phyloP scores from a whole-genome alignment of 768 basidiomycete genomes.

The Hydnomerulius pinastri region DNA sequence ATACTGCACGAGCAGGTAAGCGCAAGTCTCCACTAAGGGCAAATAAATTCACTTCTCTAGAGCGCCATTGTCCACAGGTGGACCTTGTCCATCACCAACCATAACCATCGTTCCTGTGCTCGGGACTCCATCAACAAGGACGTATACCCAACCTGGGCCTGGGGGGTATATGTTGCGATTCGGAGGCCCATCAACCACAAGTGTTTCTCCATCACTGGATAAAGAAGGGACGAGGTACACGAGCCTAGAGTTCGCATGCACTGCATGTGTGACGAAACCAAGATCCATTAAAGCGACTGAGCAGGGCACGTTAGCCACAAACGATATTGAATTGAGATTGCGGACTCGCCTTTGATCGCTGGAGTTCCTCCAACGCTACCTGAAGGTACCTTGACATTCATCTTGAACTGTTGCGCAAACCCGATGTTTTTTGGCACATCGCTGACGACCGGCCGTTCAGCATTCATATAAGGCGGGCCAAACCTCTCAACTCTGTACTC shows the following conservation, averaged over 20 bases:
- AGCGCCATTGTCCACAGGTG: constrained; percentile 57
- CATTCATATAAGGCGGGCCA: constrained; percentile 76
- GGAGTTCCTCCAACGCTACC: constrained; percentile 34
- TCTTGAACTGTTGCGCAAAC: constrained; percentile 47
- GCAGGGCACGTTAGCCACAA: constrained; percentile 8
- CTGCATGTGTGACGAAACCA: constrained; percentile 78
- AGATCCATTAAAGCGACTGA: constrained; percentile 78
- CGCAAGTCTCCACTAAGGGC: neutral
- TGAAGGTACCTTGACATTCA: constrained; percentile 46
- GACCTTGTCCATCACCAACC: constrained; percentile 66
- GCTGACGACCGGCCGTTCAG: constrained; percentile 55
- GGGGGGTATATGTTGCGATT: constrained; percentile 70
- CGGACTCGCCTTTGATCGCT: constrained; percentile 52
- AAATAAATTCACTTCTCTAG: constrained; percentile 53
- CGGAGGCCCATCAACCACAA: constrained; percentile 68
- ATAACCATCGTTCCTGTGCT: constrained; percentile 64
- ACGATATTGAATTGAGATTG: neutral
- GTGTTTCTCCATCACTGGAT: constrained; percentile 41
- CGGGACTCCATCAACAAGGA: constrained; percentile 68
- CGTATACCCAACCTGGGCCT: constrained; percentile 75
- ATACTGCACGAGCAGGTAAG: constrained; percentile 38
- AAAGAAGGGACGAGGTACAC: constrained; percentile 59
- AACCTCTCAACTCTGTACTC: constrained; percentile 91
- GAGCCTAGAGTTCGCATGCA: constrained; percentile 74
- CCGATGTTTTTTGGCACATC: constrained; percentile 37